These are phyloP conservation scores for Mucor mucedo DNA, from an alignment of 371 early-diverging fungal genomes.

Conservation along the genomic window DNA sequence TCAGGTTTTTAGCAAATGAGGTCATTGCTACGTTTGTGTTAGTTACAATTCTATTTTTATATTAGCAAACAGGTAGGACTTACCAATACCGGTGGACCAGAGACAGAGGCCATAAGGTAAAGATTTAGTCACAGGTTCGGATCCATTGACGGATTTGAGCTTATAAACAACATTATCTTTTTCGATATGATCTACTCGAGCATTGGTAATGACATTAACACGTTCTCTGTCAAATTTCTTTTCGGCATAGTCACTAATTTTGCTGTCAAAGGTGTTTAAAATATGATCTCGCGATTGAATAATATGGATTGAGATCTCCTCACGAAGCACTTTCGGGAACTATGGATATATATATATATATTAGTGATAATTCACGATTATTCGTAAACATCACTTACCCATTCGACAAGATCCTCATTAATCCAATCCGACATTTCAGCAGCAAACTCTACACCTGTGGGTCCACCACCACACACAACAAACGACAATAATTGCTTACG, in stretches of 20 bases:
- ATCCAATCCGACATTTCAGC: slow-evolving; percentile 87
- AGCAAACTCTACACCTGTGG: slow-evolving; percentile 83
- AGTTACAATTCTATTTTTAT: too few species aligned
- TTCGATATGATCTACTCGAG: slow-evolving; percentile 71
- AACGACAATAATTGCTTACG: slow-evolving; percentile 81
- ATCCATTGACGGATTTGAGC: slow-evolving; percentile 34
- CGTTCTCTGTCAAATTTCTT: slow-evolving; percentile 74
- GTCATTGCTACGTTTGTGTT: slow-evolving; percentile 52
- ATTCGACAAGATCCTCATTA: slow-evolving; percentile 78
- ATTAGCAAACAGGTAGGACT: slow-evolving; percentile 4
- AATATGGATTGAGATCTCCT: slow-evolving; percentile 71
- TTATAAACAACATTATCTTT: slow-evolving; percentile 53
- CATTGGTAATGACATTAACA: slow-evolving; percentile 75
- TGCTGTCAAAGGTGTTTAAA: slow-evolving; percentile 80
- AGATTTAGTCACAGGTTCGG: slow-evolving; percentile 24
- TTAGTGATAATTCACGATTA: too few species aligned
- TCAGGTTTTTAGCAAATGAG: slow-evolving; percentile 63
- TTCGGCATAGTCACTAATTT: slow-evolving; percentile 71
- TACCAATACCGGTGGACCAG: slow-evolving; percentile 88
- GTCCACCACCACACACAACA: slow-evolving; percentile 86
- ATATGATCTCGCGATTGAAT: slow-evolving; percentile 82
- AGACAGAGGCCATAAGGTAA: slow-evolving; percentile 77
- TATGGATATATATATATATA: slow-evolving; percentile 18
- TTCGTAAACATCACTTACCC: slow-evolving; percentile 34
- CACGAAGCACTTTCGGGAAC: slow-evolving; percentile 65